Evolutionary conservation across 1,284 basidiomycete species (phyloP).

Genomic region (Ganoderma leucocontextum): DNA sequence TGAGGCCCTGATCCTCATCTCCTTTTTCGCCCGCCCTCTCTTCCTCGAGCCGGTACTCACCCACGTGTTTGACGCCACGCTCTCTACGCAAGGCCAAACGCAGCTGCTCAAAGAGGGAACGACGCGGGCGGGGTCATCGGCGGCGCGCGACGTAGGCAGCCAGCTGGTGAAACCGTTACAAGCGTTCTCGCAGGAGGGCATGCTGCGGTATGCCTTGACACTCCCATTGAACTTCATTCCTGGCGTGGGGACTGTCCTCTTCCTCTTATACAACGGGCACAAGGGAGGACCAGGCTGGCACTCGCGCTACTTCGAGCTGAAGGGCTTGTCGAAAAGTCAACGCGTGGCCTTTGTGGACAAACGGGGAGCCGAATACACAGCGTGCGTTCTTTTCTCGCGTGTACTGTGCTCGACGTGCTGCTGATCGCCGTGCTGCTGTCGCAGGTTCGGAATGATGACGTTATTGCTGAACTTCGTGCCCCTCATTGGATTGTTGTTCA

Average conservation of each 20-base stretch:
- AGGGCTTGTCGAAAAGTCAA: conserved; percentile 56
- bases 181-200: conserved; percentile 39
- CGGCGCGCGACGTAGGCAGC: conserved; percentile 43
- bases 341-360: conserved; percentile 62
- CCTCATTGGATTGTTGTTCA: conserved; percentile 60
- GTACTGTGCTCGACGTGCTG: neutral
- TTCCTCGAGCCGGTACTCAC: conserved; percentile 54
- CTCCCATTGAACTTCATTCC: conserved; percentile 75
- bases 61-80: conserved; percentile 56
- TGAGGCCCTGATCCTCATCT: conserved; percentile 50
- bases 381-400: conserved; percentile 43
- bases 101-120: conserved; percentile 46
- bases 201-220: conserved; percentile 55
- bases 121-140: conserved; percentile 33
- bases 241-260: conserved; percentile 70
- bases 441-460: conserved; percentile 67
- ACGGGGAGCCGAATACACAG: conserved; percentile 53
- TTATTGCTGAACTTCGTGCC: conserved; percentile 71
- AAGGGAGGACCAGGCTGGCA: conserved; percentile 64
- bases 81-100: conserved; percentile 45
- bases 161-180: conserved; percentile 47
- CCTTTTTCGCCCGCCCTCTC: conserved; percentile 55
- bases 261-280: conserved; percentile 60
- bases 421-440: neutral
- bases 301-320: conserved; percentile 75